These are phyloP conservation scores for Monilinia laxa DNA, from an alignment of 2,329 filamentous ascomycete species.

Conservation along the genomic window DNA sequence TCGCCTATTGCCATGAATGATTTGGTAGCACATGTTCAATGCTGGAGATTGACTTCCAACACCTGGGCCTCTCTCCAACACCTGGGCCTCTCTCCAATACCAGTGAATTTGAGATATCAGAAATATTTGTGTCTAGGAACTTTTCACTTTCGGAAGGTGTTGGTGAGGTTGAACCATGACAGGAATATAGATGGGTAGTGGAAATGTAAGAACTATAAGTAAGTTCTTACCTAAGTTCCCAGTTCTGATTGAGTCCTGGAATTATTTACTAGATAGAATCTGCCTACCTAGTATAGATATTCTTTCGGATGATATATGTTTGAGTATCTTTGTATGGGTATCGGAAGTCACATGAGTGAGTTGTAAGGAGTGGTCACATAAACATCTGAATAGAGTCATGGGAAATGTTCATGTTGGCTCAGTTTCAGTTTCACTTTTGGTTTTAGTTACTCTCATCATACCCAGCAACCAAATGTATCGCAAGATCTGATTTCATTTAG, in stretches of 20 bases:
- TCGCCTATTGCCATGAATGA: background rate
- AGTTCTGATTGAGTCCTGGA: background rate
- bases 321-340: fast-evolving
- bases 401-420: background rate
- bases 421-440: background rate
- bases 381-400: background rate
- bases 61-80: fast-evolving
- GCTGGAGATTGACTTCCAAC: background rate
- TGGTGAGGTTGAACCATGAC: background rate
- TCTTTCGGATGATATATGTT: background rate
- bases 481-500: background rate
- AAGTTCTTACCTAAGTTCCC: background rate
- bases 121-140: background rate
- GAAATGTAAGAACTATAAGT: background rate
- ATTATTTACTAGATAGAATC: too few species aligned
- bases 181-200: background rate
- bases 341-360: background rate
- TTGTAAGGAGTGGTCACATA: background rate
- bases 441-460: background rate
- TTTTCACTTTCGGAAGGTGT: background rate
- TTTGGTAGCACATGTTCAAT: background rate
- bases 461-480: background rate
- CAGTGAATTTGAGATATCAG: background rate
- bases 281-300: too few species aligned
- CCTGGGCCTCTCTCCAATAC: background rate